These are phyloP conservation scores for Hypoxylon fragiforme DNA, from an alignment of 495 filamentous ascomycete genomes.

Conservation along the genomic window DNA sequence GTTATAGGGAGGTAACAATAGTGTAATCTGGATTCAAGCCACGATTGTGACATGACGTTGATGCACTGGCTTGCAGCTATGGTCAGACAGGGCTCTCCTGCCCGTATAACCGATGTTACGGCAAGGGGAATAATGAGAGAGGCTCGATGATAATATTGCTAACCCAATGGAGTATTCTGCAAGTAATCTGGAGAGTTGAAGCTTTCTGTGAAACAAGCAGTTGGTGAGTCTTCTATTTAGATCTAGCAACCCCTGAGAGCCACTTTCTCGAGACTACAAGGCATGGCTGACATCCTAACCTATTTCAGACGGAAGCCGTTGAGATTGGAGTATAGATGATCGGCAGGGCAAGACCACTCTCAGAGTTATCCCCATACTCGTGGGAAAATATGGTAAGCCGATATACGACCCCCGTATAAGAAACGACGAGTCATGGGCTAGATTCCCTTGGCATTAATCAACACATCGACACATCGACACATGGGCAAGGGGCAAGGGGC, in stretches of 20 bases:
- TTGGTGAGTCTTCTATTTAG: not conserved
- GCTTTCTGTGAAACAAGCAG: not conserved
- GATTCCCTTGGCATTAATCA: constrained; percentile 19
- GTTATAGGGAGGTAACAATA: constrained; percentile 26
- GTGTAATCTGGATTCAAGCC: constrained; percentile 31
- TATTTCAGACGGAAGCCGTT: no score
- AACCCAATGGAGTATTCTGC: constrained; percentile 1
- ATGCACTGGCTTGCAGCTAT: constrained; percentile 6
- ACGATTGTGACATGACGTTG: constrained; percentile 22
- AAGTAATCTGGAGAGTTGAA: not conserved
- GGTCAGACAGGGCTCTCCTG: constrained; percentile 16
- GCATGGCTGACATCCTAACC: constrained; percentile 5
- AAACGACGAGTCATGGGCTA: constrained; percentile 25
- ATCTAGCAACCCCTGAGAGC: not conserved
- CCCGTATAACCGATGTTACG: constrained; percentile 9
- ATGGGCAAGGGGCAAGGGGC: not conserved
- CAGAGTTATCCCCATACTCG: constrained; percentile 11
- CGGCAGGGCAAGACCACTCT: constrained; percentile 19
- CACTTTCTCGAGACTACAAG: constrained; percentile 9
- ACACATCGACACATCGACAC: not conserved
- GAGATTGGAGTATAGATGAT: constrained; percentile 15
- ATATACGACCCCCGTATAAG: constrained; percentile 21
- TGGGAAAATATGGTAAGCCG: constrained; percentile 19
- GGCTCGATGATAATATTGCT: constrained; percentile 5
- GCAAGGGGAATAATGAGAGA: constrained; percentile 1